Percentiles rank a stretch among this genome's conserved stretches.
phyloP scores from a whole-genome alignment of 306 rosid genomes.

The Argentina anserina region DNA sequence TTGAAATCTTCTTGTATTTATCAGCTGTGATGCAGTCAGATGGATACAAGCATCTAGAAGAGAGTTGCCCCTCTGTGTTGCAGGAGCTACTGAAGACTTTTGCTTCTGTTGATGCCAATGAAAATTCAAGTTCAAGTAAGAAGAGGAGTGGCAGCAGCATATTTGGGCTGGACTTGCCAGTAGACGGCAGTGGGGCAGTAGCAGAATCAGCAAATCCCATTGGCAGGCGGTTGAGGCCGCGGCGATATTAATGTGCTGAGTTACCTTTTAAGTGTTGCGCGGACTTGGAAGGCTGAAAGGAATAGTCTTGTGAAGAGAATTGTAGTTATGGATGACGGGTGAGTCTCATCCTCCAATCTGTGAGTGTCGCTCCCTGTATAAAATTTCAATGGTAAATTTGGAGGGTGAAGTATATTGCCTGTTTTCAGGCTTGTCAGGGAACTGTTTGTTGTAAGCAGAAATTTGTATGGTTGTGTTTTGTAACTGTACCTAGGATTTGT shows the following conservation, averaged over 20 bases:
- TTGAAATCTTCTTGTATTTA: conserved; percentile 20
- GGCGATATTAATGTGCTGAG: conserved; percentile 41
- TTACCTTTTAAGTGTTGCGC: conserved; percentile 22
- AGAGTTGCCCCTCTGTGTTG: conserved; percentile 74
- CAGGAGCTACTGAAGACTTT: conserved; percentile 74
- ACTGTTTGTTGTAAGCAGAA: not conserved
- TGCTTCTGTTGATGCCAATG: conserved; percentile 64
- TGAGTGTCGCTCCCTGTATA: conserved; percentile 6
- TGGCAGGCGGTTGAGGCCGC: conserved; percentile 56
- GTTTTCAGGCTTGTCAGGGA: conserved; percentile 9
- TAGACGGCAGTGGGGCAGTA: conserved; percentile 41
- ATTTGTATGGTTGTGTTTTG: conserved; percentile 11
- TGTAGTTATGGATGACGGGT: conserved; percentile 13
- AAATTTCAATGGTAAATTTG: conserved; percentile 14
- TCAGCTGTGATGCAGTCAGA: conserved; percentile 94
- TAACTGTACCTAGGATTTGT: conserved; percentile 18
- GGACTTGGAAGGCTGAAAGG: conserved; percentile 27
- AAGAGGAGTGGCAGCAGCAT: conserved; percentile 66
- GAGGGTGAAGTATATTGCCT: conserved; percentile 8
- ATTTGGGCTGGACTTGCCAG: conserved; percentile 59
- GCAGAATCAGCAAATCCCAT: conserved; percentile 62
- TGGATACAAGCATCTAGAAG: conserved; percentile 69
- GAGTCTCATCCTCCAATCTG: conserved; percentile 5
- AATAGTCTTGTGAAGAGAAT: conserved; percentile 24
- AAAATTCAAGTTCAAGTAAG: conserved; percentile 44